Percentiles rank a stretch among this genome's conserved stretches.
These are phyloP conservation scores for Blumeria graminis DNA, from an alignment of 2,329 filamentous ascomycete genomes.

Conservation along the genomic window DNA sequence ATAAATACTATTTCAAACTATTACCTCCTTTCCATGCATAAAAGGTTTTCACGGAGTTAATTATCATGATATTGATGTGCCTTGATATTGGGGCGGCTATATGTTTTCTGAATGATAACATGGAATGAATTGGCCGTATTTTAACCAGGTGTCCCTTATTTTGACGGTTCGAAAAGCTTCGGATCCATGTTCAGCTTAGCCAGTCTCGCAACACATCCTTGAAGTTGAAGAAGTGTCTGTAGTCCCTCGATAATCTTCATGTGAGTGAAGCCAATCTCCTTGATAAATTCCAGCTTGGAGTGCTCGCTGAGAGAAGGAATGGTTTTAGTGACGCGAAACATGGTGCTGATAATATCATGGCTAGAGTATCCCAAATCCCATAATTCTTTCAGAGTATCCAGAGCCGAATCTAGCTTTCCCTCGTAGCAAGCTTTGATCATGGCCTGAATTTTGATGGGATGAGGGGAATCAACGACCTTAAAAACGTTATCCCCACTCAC, in stretches of 20 bases:
- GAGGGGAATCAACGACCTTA: slow-evolving; percentile 86
- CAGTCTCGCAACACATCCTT: slow-evolving; percentile 72
- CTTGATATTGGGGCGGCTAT: neutral
- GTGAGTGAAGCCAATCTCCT: slow-evolving; percentile 95
- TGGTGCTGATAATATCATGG: slow-evolving; percentile 95
- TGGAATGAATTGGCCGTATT: neutral
- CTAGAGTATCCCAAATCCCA: slow-evolving; percentile 95
- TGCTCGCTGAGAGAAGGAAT: slow-evolving; percentile 82
- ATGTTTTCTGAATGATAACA: neutral
- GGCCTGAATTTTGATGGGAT: slow-evolving; percentile 93
- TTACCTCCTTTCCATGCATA: neutral
- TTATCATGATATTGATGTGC: neutral
- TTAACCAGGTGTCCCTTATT: slow-evolving; percentile 6
- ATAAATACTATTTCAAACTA: slow-evolving; percentile 4
- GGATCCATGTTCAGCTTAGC: slow-evolving; percentile 96
- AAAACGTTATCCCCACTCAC: slow-evolving; percentile 98
- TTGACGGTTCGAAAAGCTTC: slow-evolving; percentile 36
- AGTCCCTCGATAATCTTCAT: slow-evolving; percentile 98
- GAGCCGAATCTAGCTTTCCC: slow-evolving; percentile 64
- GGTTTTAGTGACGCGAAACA: slow-evolving; percentile 97
- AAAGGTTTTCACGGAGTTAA: neutral
- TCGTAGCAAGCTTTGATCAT: slow-evolving; percentile 97
- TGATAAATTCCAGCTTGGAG: slow-evolving; percentile 89
- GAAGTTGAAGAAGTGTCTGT: slow-evolving; percentile 80
- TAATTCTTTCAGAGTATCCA: slow-evolving; percentile 69